A percentile compares a stretch with the other conserved stretches of the same genome.
phyloP scores from a whole-genome alignment of 1,284 basidiomycete species.

The Butyriboletus regius region DNA sequence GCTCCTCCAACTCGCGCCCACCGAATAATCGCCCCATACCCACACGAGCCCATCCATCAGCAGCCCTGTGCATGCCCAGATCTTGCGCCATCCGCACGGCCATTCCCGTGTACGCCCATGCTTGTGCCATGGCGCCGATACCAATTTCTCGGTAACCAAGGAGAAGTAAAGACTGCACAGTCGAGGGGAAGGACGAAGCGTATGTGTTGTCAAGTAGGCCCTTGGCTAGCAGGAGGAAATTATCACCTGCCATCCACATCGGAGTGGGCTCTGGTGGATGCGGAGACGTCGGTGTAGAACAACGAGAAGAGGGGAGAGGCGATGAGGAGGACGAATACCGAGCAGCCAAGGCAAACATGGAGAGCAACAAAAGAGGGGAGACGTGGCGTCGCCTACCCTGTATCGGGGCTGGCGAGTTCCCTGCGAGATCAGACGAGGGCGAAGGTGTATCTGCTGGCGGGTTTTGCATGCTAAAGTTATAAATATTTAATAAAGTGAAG shows the following conservation, averaged over 20 bases:
- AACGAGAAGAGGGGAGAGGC: conserved; percentile 36
- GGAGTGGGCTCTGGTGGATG: conserved; percentile 44
- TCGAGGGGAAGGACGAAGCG: conserved; percentile 56
- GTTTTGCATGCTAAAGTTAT: conserved; percentile 21
- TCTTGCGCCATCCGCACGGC: conserved; percentile 80
- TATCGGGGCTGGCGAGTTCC: conserved; percentile 34
- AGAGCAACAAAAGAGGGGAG: conserved; percentile 62
- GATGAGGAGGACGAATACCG: conserved; percentile 48
- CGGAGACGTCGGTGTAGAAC: conserved; percentile 32
- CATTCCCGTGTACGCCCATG: conserved; percentile 77
- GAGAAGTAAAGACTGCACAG: conserved; percentile 70
- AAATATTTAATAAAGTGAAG: background rate
- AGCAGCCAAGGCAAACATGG: conserved; percentile 71
- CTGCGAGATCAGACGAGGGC: conserved; percentile 28
- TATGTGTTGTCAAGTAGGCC: conserved; percentile 60
- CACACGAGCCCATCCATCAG: conserved; percentile 62
- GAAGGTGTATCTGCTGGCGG: conserved; percentile 26
- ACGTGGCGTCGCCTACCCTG: conserved; percentile 42
- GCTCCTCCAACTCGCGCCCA: conserved; percentile 60
- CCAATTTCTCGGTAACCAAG: conserved; percentile 78
- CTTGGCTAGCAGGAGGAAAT: conserved; percentile 65
- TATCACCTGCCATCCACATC: conserved; percentile 80
- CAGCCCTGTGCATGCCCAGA: conserved; percentile 73
- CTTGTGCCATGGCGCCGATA: conserved; percentile 79
- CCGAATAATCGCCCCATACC: conserved; percentile 56